Conservation (phyloP, 2,329 filamentous ascomycete genomes). For the Plenodomus tracheiphilus region DNA sequence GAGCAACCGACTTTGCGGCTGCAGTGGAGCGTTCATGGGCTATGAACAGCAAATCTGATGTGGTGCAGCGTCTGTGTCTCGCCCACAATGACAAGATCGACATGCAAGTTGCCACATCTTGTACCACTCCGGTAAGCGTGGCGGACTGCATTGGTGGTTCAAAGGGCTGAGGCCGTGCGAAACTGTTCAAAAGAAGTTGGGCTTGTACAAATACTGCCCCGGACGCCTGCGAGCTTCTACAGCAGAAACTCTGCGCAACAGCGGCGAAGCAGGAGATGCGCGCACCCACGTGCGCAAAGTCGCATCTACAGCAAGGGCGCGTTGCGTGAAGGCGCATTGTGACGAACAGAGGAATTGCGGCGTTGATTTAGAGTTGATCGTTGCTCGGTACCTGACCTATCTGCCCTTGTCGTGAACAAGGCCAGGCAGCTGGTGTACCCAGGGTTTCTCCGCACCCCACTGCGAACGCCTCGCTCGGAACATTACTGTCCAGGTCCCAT, state of each 20-base stretch:
- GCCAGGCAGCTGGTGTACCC: conserved; percentile 35
- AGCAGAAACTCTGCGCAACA: conserved; percentile 2
- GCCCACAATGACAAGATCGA: conserved; percentile 19
- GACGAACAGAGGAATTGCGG: conserved; percentile 4
- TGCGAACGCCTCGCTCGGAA: conserved; percentile 44
- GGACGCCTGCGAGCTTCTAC: background rate
- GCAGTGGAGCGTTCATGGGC: conserved; percentile 16
- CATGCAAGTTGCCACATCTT: conserved; percentile 23
- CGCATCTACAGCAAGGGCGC: background rate
- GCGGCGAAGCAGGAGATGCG: background rate
- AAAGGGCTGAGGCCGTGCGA: conserved; percentile 9
- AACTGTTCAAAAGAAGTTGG: conserved; percentile 9
- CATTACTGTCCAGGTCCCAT: conserved; percentile 45
- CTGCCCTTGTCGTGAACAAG: conserved; percentile 41
- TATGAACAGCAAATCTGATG: conserved; percentile 23
- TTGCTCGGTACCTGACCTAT: conserved; percentile 42
- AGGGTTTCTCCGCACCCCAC: conserved; percentile 44
- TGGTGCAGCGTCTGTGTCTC: conserved; percentile 14
- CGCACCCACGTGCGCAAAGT: background rate
- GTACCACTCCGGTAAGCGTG: conserved; percentile 22
- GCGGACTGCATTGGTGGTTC: conserved; percentile 9
- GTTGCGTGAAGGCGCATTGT: no score
- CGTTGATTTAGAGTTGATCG: conserved; percentile 43
- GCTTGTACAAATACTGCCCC: conserved; percentile 8
- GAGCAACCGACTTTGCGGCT: conserved; percentile 20